These are phyloP conservation scores for Hyphopichia khmerensis DNA, from an alignment of 1,139 yeast species.

Conservation along the genomic window DNA sequence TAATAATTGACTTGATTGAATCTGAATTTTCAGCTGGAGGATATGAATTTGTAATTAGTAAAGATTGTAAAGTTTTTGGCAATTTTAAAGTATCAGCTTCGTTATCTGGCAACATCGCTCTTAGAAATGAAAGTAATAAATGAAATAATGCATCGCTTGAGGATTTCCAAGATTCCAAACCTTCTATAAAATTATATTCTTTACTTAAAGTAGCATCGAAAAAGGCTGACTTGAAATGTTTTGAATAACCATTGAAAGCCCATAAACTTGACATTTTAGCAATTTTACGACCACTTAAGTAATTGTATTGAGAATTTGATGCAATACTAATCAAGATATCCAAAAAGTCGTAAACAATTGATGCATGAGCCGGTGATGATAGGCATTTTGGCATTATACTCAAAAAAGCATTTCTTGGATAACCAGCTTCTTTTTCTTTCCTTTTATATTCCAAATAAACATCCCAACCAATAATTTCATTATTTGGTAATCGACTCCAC, in stretches of 20 bases:
- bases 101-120: slow-evolving; percentile 75
- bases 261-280: slow-evolving; percentile 83
- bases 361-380: slow-evolving; percentile 83
- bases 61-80: slow-evolving; percentile 63
- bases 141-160: slow-evolving; percentile 89
- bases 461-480: slow-evolving; percentile 84
- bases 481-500: slow-evolving; percentile 83
- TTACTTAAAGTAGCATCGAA: slow-evolving; percentile 40
- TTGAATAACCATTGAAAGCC: slow-evolving; percentile 62
- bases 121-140: slow-evolving; percentile 68
- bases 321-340: slow-evolving; percentile 79
- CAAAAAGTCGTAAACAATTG: slow-evolving; percentile 82
- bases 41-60: slow-evolving; percentile 61
- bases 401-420: slow-evolving; percentile 71
- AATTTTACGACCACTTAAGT: slow-evolving; percentile 75
- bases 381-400: slow-evolving; percentile 82
- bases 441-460: slow-evolving; percentile 69
- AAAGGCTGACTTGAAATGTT: slow-evolving; percentile 27
- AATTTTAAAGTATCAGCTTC: slow-evolving; percentile 55
- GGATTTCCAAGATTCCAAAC: slow-evolving; percentile 73
- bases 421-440: slow-evolving; percentile 61
- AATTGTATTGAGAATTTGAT: slow-evolving; percentile 78
- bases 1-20: slow-evolving; percentile 37
- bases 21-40: slow-evolving; percentile 53
- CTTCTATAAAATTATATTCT: slow-evolving; percentile 59